These are phyloP conservation scores for Tuber calosporum DNA, from an alignment of 495 filamentous ascomycete species.

Conservation along the genomic window DNA sequence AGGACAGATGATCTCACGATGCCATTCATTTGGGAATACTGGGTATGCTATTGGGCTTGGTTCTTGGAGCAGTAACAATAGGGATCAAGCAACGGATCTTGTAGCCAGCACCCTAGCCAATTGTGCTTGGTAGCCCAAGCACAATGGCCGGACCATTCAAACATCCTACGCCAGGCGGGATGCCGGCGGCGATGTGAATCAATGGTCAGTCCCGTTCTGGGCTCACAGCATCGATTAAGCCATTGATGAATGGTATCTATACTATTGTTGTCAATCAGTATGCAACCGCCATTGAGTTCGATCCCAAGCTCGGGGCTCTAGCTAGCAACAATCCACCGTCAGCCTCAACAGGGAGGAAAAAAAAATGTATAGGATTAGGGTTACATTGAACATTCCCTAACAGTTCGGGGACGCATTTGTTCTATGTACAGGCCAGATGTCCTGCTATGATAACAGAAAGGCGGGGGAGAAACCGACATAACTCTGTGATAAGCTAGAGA, in stretches of 20 bases:
- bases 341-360: not conserved
- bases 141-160: not conserved
- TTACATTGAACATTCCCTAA: not conserved
- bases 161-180: not conserved
- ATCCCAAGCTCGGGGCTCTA: not conserved
- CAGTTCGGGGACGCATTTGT: not conserved
- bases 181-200: not conserved
- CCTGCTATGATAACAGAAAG: too few species aligned
- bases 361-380: not conserved
- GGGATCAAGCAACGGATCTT: not conserved
- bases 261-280: not conserved
- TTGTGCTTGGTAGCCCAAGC: not conserved
- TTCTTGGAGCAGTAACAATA: not conserved
- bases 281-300: not conserved
- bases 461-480: not conserved
- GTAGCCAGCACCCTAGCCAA: not conserved
- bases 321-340: not conserved
- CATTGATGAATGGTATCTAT: not conserved
- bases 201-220: not conserved
- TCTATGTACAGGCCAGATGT: not conserved
- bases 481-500: too few species aligned
- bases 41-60: not conserved
- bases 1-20: not conserved
- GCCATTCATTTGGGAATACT: not conserved
- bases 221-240: not conserved